Base-by-base conservation (phyloP, 2,329 filamentous ascomycete genomes). In the Triangularia setosa region DNA sequence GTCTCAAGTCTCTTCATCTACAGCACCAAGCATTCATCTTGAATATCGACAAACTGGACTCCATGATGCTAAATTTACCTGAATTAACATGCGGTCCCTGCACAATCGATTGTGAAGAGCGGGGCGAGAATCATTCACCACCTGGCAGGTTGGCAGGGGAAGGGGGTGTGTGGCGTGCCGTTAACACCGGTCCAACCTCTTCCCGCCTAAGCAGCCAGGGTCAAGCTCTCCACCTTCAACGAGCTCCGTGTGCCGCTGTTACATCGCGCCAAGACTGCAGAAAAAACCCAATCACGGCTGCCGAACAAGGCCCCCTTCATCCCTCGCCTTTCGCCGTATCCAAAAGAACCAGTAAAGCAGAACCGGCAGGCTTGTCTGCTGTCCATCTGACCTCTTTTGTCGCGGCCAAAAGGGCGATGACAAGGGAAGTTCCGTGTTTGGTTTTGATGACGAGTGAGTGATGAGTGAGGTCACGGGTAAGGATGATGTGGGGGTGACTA, bases 231-330 rank as follows among this genome's bases (percentile, higher is more conserved):
- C 55, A 58, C 57, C 24, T 48, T 58, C 57, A 25, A 58, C 21
- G 28, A 35, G 33, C 57, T 59, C 40, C 27, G 40, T 27, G 58
- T 28, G 58, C 58, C 58, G 58, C 40, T 44, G 58, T 60, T 60
- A 60, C 58, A 60, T 60, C 40, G 58, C 27, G 23, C 27, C 58
- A 27, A 33, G 40, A 16, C 58, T 52, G 58, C 57, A 60, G 18
- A 23, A 27, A 53, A 53, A 28, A 12, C 24, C 58, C 58, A 60
- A 60, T 60, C 58, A 60, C 40, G 40, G 40, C 16, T 60, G 58
- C 58, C 58, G 58, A 53, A 60, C 25, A 12, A 14, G 55, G 23
- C 6, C 58, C 40, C 58, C 35, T 18, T 40, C 40, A 48, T 21
- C n/a, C 56, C n/a, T 35, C 56, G 27, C 56, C 28, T 18, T 35